These are phyloP conservation scores for Gloeopeniophorella convolvens DNA, from an alignment of 768 basidiomycete genomes.

Conservation along the genomic window DNA sequence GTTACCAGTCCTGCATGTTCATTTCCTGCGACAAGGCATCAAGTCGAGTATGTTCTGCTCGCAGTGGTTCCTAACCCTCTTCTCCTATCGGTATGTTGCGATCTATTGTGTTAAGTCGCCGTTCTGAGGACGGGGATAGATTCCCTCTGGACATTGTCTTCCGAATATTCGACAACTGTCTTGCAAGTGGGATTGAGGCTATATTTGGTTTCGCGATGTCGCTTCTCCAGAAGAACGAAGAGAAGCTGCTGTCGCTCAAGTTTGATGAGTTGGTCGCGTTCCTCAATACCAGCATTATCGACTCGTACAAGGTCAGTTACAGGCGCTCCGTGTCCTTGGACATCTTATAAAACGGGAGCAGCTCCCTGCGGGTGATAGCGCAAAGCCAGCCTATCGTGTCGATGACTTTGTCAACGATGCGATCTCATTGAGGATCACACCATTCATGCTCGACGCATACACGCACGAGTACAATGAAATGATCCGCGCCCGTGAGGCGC, in stretches of 20 bases:
- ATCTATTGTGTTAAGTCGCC: neutral
- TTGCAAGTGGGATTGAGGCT: conserved; percentile 95
- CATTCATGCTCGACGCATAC: conserved; percentile 92
- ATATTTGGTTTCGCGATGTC: conserved; percentile 92
- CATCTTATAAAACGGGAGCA: neutral
- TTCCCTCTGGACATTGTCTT: conserved; percentile 94
- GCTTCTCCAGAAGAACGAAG: conserved; percentile 84
- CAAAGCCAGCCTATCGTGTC: conserved; percentile 45
- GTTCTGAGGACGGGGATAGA: conserved; percentile 33
- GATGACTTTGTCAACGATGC: conserved; percentile 88
- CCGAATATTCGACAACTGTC: conserved; percentile 92
- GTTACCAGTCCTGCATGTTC: conserved; percentile 86
- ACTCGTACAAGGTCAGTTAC: conserved; percentile 59
- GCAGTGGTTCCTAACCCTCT: conserved; percentile 97
- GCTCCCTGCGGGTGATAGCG: neutral
- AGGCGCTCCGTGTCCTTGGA: neutral
- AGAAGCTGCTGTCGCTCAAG: conserved; percentile 66
- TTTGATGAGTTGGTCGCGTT: conserved; percentile 89
- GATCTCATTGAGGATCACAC: conserved; percentile 78
- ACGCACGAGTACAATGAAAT: conserved; percentile 84
- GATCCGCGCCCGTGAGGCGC: conserved; percentile 70
- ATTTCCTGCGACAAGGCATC: conserved; percentile 88
- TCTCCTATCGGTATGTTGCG: conserved; percentile 75
- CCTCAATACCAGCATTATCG: conserved; percentile 75
- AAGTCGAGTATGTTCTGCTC: conserved; percentile 99